A percentile compares a stretch with the other conserved stretches of the same genome.
Conservation (phyloP, 257 asterid genomes). For the Ajuga chamaepitys region DNA sequence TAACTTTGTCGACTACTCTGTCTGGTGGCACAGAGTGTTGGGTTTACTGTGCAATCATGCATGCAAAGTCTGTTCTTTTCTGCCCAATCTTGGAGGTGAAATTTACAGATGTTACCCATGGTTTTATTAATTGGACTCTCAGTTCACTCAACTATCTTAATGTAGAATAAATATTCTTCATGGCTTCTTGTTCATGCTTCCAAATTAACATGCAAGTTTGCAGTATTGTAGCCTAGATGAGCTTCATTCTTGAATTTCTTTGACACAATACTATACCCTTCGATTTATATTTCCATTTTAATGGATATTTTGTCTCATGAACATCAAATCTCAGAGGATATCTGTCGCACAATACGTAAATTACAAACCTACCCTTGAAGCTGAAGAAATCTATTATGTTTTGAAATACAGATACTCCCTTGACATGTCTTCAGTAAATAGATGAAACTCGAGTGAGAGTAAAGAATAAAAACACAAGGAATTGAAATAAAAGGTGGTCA, state of each 20-base stretch:
- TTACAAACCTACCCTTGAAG: background rate
- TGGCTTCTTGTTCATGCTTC: background rate
- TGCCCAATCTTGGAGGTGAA: too few species aligned
- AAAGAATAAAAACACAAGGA: too few species aligned
- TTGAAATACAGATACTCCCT: background rate
- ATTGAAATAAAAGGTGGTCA: too few species aligned
- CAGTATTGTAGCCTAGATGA: background rate
- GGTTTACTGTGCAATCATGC: too few species aligned
- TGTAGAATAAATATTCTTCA: background rate
- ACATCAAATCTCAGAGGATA: slow-evolving; percentile 67
- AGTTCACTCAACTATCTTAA: background rate
- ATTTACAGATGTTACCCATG: background rate
- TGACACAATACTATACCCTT: background rate
- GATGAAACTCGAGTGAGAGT: too few species aligned
- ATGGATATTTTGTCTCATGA: background rate
- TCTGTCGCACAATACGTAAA: slow-evolving; percentile 36
- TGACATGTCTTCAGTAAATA: too few species aligned
- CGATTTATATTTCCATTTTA: too few species aligned
- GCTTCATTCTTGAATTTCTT: background rate
- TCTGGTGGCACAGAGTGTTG: too few species aligned
- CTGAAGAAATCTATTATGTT: background rate
- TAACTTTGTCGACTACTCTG: background rate
- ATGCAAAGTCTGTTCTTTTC: too few species aligned
- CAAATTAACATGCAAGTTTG: background rate
- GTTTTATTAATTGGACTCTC: background rate